Evolutionary conservation across 139 green algal species (phyloP).

Genomic region (Asterochloris erici): DNA sequence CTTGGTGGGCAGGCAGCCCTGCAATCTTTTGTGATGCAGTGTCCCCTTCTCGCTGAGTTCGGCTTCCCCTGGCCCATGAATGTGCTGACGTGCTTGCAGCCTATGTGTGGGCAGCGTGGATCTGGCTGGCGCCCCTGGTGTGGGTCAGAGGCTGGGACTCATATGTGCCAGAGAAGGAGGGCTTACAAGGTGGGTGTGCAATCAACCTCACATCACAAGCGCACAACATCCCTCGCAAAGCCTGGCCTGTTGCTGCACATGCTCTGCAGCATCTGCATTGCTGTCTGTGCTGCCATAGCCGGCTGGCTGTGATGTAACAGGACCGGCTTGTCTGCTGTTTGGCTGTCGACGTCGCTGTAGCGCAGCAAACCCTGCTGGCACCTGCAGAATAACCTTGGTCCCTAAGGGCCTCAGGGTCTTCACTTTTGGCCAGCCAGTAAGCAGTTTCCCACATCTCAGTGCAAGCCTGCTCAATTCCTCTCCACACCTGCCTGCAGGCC

Average conservation of each 20-base stretch:
- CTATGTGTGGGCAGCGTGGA: conserved; percentile 22
- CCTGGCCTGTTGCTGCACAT: too few relatives aligned
- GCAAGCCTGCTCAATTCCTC: not conserved
- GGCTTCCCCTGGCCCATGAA: not conserved
- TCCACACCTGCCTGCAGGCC: not conserved
- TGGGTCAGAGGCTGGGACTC: conserved; percentile 23
- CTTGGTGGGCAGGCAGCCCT: too few relatives aligned
- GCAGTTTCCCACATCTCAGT: not conserved
- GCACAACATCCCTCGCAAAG: too few relatives aligned
- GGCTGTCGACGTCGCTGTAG: not conserved
- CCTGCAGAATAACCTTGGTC: not conserved
- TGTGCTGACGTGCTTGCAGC: conserved; percentile 2
- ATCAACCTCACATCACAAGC: not conserved
- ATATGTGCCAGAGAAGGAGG: conserved; percentile 13
- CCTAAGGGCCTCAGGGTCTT: not conserved
- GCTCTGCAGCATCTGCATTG: too few relatives aligned
- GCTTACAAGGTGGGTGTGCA: not conserved
- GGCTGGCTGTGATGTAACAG: too few relatives aligned
- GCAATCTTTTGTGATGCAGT: too few relatives aligned
- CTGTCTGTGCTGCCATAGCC: too few relatives aligned
- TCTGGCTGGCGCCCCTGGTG: conserved; percentile 15
- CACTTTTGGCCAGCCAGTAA: not conserved
- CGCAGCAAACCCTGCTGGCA: not conserved
- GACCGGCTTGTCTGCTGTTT: too few relatives aligned
- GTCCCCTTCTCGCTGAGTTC: not conserved